phyloP scores from a whole-genome alignment of 1,284 basidiomycete genomes.

The Malassezia dermatis region DNA sequence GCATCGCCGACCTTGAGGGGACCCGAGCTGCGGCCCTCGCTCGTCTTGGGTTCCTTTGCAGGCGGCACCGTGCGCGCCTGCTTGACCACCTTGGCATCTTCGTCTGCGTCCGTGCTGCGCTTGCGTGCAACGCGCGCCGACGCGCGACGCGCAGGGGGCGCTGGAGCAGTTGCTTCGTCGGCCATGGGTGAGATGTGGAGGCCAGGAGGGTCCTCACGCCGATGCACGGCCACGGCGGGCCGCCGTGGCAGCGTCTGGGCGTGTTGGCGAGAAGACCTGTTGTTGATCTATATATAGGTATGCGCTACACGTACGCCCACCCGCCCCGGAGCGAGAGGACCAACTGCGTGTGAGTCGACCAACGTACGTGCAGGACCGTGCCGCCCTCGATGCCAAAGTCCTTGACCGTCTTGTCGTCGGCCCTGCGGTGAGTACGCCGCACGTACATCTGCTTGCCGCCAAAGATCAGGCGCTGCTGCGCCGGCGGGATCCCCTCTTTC shows the following conservation, averaged over 20 bases:
- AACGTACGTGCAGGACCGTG: constrained; percentile 46
- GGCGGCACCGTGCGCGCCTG: background rate
- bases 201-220: background rate
- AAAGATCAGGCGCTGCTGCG: constrained; percentile 90
- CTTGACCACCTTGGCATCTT: background rate
- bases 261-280: background rate
- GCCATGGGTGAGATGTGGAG: constrained; percentile 1
- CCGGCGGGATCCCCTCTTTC: constrained; percentile 95
- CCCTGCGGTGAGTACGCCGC: constrained; percentile 19
- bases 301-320: background rate
- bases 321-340: constrained; percentile 40
- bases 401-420: constrained; percentile 47
- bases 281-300: background rate
- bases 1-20: constrained; percentile 56
- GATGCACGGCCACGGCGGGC: background rate
- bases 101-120: background rate
- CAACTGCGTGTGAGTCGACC: constrained; percentile 20
- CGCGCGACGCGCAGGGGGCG: background rate
- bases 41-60: background rate
- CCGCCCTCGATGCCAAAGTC: constrained; percentile 47
- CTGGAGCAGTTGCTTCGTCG: background rate
- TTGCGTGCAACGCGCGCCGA: constrained; percentile 1
- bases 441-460: constrained; percentile 87
- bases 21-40: background rate
- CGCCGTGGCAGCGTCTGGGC: too few species aligned